Evolutionary conservation across 768 basidiomycete species (phyloP).

Genomic region (Imleria badia): DNA sequence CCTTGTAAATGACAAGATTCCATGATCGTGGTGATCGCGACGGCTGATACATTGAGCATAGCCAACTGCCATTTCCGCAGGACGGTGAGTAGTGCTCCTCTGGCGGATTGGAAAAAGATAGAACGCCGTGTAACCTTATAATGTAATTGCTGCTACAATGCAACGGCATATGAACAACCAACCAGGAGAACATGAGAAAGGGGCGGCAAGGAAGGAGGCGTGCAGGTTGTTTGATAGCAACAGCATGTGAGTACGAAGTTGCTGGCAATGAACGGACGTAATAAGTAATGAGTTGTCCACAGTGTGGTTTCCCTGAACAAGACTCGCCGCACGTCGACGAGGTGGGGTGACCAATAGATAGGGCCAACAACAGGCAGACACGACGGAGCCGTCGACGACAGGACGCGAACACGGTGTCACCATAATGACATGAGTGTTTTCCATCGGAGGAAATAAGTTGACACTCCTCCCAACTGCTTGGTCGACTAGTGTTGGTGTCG

Average conservation of each 20-base stretch:
- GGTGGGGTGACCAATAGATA: neutral
- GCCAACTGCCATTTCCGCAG: constrained; percentile 19
- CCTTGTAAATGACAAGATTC: neutral
- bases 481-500: neutral
- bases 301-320: constrained; percentile 4
- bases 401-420: neutral
- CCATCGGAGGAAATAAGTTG: neutral
- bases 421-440: neutral
- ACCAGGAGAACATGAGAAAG: constrained; percentile 7
- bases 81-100: neutral
- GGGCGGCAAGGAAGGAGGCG: neutral
- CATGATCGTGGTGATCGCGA: neutral
- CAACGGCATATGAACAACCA: constrained; percentile 5
- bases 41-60: constrained; percentile 15
- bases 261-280: constrained; percentile 11
- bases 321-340: neutral
- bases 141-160: constrained; percentile 5
- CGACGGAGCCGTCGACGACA: neutral
- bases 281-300: constrained; percentile 2
- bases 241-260: constrained; percentile 1
- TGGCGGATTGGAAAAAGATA: neutral
- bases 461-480: neutral
- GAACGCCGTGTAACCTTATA: neutral
- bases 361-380: neutral
- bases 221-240: constrained; percentile 9